Conservation (phyloP, 768 basidiomycete species). For the Auricularia sp. region DNA sequence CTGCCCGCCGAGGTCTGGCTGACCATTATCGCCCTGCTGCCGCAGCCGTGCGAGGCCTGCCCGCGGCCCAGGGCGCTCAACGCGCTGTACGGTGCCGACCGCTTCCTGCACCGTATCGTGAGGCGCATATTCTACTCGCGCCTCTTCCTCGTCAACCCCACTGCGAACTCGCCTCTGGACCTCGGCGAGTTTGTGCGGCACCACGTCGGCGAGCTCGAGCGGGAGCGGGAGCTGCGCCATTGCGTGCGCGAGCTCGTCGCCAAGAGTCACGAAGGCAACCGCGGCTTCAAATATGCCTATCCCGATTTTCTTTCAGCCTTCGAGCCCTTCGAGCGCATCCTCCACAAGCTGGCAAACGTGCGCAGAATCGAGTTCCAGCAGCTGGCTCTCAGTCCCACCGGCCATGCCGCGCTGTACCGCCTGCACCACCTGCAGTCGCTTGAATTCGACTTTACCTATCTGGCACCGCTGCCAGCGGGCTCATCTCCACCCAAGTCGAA, state of each 20-base stretch:
- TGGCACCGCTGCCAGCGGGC: background rate
- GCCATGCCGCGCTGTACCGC: background rate
- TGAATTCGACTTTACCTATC: background rate
- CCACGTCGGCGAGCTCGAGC: background rate
- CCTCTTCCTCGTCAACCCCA: background rate
- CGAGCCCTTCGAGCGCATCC: background rate
- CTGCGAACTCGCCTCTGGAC: background rate
- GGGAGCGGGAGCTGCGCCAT: background rate
- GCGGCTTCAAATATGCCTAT: background rate
- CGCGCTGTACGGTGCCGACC: background rate
- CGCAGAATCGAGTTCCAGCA: background rate
- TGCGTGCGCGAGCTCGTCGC: background rate
- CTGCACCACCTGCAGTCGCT: background rate
- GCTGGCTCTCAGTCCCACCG: background rate
- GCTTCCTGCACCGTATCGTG: background rate
- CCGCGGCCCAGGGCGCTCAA: background rate
- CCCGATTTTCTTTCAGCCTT: background rate
- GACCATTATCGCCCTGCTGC: background rate
- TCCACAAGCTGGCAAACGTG: background rate
- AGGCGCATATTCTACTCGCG: background rate
- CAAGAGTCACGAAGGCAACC: background rate
- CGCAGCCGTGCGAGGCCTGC: background rate
- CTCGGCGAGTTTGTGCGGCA: background rate
- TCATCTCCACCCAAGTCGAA: background rate
- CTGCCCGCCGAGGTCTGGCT: slow-evolving; percentile 1